Percentiles rank a stretch among this genome's conserved stretches.
These are phyloP conservation scores for Linderniella brevidens DNA, from an alignment of 257 asterid genomes.

Conservation along the genomic window DNA sequence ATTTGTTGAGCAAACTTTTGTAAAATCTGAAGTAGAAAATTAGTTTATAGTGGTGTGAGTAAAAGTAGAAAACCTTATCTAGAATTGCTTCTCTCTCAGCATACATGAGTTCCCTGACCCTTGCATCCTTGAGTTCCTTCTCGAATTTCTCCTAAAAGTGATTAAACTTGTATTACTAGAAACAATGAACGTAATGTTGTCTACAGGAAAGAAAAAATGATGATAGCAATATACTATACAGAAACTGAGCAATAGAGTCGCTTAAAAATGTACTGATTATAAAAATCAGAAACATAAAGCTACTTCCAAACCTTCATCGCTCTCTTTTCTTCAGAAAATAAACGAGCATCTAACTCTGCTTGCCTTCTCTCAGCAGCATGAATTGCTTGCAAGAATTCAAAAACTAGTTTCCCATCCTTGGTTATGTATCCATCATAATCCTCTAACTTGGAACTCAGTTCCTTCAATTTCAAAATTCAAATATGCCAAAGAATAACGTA, in stretches of 20 bases:
- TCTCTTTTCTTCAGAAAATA: conserved; percentile 53
- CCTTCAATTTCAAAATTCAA: conserved; percentile 27
- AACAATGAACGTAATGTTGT: not conserved
- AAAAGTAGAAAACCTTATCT: conserved; percentile 44
- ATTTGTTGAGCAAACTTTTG: too few species aligned
- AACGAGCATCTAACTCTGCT: conserved; percentile 63
- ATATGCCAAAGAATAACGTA: conserved; percentile 5
- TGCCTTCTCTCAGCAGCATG: conserved; percentile 97
- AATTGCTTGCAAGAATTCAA: conserved; percentile 83
- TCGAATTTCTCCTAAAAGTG: conserved; percentile 75
- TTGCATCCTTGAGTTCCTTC: conserved; percentile 87
- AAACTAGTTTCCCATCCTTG: conserved; percentile 75
- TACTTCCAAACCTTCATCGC: conserved; percentile 42
- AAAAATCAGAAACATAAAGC: conserved; percentile 8
- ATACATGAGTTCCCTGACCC: conserved; percentile 98
- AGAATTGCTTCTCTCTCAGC: conserved; percentile 92
- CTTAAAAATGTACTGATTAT: not conserved
- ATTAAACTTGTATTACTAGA: conserved; percentile 16
- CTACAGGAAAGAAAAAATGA: not conserved
- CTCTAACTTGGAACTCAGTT: conserved; percentile 27
- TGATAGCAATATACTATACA: not conserved
- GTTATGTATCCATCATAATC: conserved; percentile 48
- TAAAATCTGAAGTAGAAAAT: too few species aligned
- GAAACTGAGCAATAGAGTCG: not conserved
- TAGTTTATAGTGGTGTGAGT: too few species aligned